Conservation (phyloP, 2,329 filamentous ascomycete genomes). For the Neopestalotiopsis clavispora region DNA sequence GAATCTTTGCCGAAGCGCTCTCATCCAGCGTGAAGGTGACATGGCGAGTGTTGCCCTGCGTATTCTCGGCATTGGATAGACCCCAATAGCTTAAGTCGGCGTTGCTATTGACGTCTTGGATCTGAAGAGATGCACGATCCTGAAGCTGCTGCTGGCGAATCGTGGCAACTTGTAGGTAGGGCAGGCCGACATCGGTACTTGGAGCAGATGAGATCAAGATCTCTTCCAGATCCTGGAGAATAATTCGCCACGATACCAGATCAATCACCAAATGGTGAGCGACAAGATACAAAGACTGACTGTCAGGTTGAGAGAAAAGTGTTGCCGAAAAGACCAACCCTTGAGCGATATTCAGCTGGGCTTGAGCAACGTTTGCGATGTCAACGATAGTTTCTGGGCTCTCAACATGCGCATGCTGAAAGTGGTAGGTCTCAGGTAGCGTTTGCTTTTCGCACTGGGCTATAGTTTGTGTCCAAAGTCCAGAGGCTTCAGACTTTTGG, state of each 20-base stretch:
- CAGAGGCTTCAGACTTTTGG: neutral
- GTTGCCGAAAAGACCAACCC: conserved; percentile 32
- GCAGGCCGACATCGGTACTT: neutral
- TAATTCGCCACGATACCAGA: conserved; percentile 50
- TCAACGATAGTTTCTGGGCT: neutral
- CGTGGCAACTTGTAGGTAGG: conserved; percentile 30
- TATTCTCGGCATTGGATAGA: conserved; percentile 2
- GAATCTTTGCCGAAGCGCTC: neutral
- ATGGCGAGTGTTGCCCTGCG: conserved; percentile 1
- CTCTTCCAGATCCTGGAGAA: conserved; percentile 48
- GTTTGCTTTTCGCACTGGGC: neutral
- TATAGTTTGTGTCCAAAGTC: conserved; percentile 7
- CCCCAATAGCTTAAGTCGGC: conserved; percentile 2
- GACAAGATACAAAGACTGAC: conserved; percentile 35
- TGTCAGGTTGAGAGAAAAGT: conserved; percentile 24
- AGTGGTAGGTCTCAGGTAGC: neutral
- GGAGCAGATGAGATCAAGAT: neutral
- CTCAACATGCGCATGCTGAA: neutral
- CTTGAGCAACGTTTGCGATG: neutral
- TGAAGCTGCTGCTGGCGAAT: conserved; percentile 20
- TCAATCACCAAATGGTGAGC: conserved; percentile 47
- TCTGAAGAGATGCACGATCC: conserved; percentile 42
- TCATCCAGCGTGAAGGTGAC: conserved; percentile 11
- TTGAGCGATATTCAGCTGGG: conserved; percentile 24
- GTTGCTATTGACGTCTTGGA: neutral